Percentiles rank a stretch among this genome's conserved stretches.
phyloP scores from a whole-genome alignment of 192 early-diverging fungal species.

The Coemansia nantahalensis region DNA sequence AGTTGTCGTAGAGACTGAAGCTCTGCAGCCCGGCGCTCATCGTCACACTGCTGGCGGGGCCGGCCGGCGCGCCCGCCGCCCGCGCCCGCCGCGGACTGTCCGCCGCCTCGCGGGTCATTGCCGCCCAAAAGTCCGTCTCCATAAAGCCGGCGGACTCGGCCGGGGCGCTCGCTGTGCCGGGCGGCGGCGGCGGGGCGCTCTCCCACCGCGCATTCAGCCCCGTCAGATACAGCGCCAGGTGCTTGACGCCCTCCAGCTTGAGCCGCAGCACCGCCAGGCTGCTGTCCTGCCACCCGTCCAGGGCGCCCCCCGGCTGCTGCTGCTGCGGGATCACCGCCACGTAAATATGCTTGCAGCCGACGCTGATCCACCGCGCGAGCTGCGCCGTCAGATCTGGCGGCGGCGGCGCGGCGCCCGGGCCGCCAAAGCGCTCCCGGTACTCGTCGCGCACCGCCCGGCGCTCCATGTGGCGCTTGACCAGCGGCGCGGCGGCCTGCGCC shows the following conservation, averaged over 20 bases:
- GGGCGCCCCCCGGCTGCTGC: conserved; percentile 10
- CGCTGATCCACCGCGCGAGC: conserved; percentile 40
- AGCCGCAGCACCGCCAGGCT: conserved; percentile 45
- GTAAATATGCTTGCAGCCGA: conserved; percentile 31
- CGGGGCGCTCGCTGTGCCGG: conserved; percentile 18
- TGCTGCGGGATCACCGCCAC: conserved; percentile 35
- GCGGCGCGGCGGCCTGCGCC: conserved; percentile 12
- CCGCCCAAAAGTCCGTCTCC: conserved; percentile 49
- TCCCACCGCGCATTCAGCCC: conserved; percentile 39
- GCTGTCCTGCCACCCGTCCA: conserved; percentile 41
- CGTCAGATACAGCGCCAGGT: conserved; percentile 48
- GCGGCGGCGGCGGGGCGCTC: conserved; percentile 12
- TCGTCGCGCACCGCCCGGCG: conserved; percentile 22
- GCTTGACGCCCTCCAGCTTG: conserved; percentile 45
- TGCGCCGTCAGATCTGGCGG: conserved; percentile 18
- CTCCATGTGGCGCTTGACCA: conserved; percentile 25
- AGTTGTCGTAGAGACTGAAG: conserved; percentile 45
- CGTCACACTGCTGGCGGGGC: conserved; percentile 9
- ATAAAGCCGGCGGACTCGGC: conserved; percentile 18
- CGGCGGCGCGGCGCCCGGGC: not conserved
- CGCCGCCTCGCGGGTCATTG: conserved; percentile 31
- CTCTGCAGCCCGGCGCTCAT: conserved; percentile 32
- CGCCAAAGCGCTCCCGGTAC: conserved; percentile 28
- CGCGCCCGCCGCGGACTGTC: not conserved
- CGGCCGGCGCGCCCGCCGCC: not conserved